Conservation (phyloP, 2,329 filamentous ascomycete species). For the Whalleya microplaca region DNA sequence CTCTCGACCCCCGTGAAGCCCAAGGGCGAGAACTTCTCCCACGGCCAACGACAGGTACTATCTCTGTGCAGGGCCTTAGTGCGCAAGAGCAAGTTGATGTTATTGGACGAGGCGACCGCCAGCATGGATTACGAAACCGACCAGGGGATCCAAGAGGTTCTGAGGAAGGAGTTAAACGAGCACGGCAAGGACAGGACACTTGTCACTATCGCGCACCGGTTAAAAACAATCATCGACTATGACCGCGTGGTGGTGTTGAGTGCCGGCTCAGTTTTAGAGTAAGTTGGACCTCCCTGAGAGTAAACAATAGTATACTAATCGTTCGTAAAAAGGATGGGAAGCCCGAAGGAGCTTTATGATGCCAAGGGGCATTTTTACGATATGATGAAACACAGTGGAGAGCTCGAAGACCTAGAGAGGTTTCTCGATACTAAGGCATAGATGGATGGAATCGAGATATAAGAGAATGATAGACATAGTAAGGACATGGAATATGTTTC, state of each 20-base stretch:
- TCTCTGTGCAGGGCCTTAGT: slow-evolving; percentile 61
- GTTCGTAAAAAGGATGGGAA: slow-evolving; percentile 43
- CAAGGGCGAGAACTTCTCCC: slow-evolving; percentile 59
- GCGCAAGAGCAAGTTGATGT: slow-evolving; percentile 57
- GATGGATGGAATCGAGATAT: not conserved
- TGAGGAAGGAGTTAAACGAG: slow-evolving; percentile 53
- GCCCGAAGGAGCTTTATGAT: slow-evolving; percentile 51
- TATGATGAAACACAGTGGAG: slow-evolving; percentile 59
- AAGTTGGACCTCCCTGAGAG: slow-evolving; percentile 27
- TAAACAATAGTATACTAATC: slow-evolving; percentile 12
- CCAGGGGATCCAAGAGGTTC: slow-evolving; percentile 56
- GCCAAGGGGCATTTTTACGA: slow-evolving; percentile 53
- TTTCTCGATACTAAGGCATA: slow-evolving; percentile 29
- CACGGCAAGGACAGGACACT: slow-evolving; percentile 52
- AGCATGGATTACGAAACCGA: slow-evolving; percentile 64
- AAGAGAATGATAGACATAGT: too few species aligned
- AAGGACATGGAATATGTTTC: too few species aligned
- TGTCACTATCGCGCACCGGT: slow-evolving; percentile 61
- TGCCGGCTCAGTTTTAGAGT: slow-evolving; percentile 57
- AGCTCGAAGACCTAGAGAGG: slow-evolving; percentile 50
- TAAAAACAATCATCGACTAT: slow-evolving; percentile 63
- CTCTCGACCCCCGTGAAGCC: slow-evolving; percentile 54
- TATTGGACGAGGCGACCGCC: slow-evolving; percentile 63
- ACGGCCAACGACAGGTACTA: slow-evolving; percentile 61
- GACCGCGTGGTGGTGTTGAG: slow-evolving; percentile 62